Percentiles rank a stretch among this genome's conserved stretches.
Conservation (phyloP, 1,284 basidiomycete genomes). For the Ceratobasidium sp. region DNA sequence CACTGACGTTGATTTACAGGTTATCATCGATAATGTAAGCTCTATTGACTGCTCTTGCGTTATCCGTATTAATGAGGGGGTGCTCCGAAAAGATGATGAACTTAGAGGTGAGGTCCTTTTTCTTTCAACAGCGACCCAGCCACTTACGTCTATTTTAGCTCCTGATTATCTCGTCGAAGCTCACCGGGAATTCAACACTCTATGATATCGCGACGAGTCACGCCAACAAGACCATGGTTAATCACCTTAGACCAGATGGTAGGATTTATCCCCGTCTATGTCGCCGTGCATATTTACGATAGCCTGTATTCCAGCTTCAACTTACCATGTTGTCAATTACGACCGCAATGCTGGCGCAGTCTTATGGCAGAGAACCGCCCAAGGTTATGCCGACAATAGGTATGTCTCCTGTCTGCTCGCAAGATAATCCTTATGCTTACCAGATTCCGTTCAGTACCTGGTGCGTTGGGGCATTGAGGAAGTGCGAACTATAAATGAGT, state of each 20-base stretch:
- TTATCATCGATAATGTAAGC: constrained; percentile 73
- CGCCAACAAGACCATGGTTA: constrained; percentile 74
- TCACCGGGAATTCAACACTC: constrained; percentile 73
- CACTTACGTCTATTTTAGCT: constrained; percentile 55
- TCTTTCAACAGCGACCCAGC: neutral
- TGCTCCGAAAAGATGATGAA: constrained; percentile 70
- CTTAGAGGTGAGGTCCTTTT: constrained; percentile 62
- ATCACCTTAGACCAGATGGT: constrained; percentile 76
- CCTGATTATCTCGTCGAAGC: constrained; percentile 67
- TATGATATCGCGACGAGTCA: constrained; percentile 71
- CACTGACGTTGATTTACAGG: constrained; percentile 56
- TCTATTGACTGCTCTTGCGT: neutral
- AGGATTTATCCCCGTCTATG: neutral
- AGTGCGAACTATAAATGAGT: no score
- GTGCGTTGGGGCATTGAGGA: neutral
- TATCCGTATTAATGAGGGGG: neutral
- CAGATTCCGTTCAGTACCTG: constrained; percentile 67
- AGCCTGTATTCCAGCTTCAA: constrained; percentile 61
- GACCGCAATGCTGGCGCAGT: constrained; percentile 72
- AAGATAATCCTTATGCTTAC: neutral
- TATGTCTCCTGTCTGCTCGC: constrained; percentile 46
- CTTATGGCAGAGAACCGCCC: constrained; percentile 67
- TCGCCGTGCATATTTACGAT: neutral
- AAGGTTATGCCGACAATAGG: constrained; percentile 73
- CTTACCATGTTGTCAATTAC: constrained; percentile 78